Evolutionary conservation across 805 yeast genomes (phyloP).

Genomic region (Trichomonascus vanleenenianus): DNA sequence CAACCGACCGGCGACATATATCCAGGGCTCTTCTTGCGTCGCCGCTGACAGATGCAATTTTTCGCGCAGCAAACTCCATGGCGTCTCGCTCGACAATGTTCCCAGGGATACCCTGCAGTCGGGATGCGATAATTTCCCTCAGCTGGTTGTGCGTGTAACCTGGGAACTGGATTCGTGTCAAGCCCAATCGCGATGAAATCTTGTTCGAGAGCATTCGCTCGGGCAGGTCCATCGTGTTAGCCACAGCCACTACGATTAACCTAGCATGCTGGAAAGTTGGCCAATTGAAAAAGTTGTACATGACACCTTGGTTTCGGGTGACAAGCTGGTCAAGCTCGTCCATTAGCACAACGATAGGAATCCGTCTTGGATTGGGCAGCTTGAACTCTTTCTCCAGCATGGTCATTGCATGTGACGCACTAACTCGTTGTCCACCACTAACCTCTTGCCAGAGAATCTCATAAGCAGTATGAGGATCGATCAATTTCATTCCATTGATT

Average conservation of each 20-base stretch:
- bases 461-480: constrained; percentile 74
- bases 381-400: constrained; percentile 65
- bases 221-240: constrained; percentile 96
- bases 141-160: constrained; percentile 82
- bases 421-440: constrained; percentile 45
- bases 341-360: constrained; percentile 67
- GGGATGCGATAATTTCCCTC: constrained; percentile 60
- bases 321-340: constrained; percentile 94
- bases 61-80: constrained; percentile 83
- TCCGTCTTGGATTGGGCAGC: constrained; percentile 23
- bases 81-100: constrained; percentile 52
- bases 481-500: constrained; percentile 81
- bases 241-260: constrained; percentile 83
- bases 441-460: constrained; percentile 75
- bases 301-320: constrained; percentile 70
- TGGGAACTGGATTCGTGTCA: constrained; percentile 76
- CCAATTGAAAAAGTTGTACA: constrained; percentile 98
- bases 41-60: constrained; percentile 93
- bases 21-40: constrained; percentile 92
- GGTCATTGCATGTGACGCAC: constrained; percentile 57
- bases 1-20: constrained; percentile 83
- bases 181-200: constrained; percentile 84
- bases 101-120: constrained; percentile 49
- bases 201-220: constrained; percentile 82
- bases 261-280: constrained; percentile 76